Conservation (phyloP, 169 alveolate species). For the Plasmodium gallinaceum region DNA sequence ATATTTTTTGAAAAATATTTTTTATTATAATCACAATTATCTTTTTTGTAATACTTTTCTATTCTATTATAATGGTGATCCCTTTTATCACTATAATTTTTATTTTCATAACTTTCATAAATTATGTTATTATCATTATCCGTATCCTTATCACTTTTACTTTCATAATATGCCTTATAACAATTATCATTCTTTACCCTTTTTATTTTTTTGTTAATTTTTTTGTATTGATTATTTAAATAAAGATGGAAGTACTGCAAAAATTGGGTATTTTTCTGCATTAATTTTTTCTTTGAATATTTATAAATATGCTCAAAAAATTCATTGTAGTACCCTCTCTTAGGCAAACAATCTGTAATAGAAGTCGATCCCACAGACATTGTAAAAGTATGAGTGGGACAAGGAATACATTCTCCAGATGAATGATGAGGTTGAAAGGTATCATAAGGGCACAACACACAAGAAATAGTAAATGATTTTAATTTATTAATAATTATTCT, state of each 20-base stretch:
- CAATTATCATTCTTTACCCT: not conserved
- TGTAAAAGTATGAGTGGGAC: slow-evolving; percentile 83
- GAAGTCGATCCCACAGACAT: slow-evolving; percentile 72
- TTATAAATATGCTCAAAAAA: slow-evolving; percentile 40
- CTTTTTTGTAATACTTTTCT: not conserved
- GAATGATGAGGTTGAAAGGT: slow-evolving; percentile 81
- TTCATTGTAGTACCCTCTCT: slow-evolving; percentile 78
- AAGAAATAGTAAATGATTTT: slow-evolving; percentile 63
- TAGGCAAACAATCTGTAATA: slow-evolving; percentile 81
- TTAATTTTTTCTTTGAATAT: slow-evolving; percentile 5
- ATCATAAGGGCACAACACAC: slow-evolving; percentile 82
- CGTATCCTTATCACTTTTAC: not conserved
- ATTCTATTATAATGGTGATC: no score
- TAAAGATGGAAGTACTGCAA: slow-evolving; percentile 35
- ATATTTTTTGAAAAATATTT: no score
- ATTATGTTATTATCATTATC: not conserved
- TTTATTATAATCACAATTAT: not conserved
- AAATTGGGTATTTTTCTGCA: slow-evolving; percentile 29
- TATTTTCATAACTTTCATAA: not conserved
- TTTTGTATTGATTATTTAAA: slow-evolving; percentile 22
- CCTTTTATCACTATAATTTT: not conserved
- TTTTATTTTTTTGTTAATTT: not conserved
- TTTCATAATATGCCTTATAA: not conserved
- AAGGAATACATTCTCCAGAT: slow-evolving; percentile 81
- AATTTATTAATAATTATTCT: slow-evolving; percentile 70